Conservation (phyloP, 2,329 filamentous ascomycete species). For the Mycosphaerelloides madeirae region DNA sequence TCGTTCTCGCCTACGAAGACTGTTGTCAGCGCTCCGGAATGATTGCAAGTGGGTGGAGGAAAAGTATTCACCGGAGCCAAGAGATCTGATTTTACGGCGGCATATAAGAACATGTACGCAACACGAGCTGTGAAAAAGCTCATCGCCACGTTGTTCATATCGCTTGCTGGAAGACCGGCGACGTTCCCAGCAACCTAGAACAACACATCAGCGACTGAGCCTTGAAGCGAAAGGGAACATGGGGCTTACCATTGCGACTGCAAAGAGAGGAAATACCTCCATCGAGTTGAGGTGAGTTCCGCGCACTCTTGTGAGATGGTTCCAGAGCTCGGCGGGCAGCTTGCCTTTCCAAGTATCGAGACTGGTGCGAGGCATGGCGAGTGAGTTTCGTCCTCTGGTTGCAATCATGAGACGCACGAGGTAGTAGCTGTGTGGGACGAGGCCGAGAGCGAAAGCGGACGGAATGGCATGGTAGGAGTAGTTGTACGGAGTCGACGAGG, state of each 20-base stretch:
- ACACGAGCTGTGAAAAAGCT: too few relatives aligned
- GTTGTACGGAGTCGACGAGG: constrained; percentile 13
- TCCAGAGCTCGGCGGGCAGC: constrained; percentile 21
- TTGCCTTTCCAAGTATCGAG: constrained; percentile 25
- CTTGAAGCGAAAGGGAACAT: too few relatives aligned
- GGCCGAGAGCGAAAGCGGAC: constrained; percentile 19
- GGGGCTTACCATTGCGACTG: too few relatives aligned
- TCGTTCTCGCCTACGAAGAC: constrained; percentile 16
- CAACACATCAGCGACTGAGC: too few relatives aligned
- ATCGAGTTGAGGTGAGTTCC: constrained; percentile 45
- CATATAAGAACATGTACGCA: too few relatives aligned
- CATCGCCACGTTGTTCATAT: too few relatives aligned
- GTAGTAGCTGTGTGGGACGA: constrained; percentile 23
- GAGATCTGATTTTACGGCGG: constrained; percentile 19
- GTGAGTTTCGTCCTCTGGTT: constrained; percentile 19
- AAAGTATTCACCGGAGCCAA: constrained; percentile 15
- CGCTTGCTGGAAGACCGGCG: too few relatives aligned
- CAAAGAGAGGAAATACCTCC: constrained; percentile 41
- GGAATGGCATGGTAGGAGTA: constrained; percentile 23
- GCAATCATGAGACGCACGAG: constrained; percentile 22
- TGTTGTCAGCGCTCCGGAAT: background rate
- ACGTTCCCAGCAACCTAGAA: too few relatives aligned
- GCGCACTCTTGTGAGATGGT: constrained; percentile 20
- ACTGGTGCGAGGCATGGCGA: constrained; percentile 23
- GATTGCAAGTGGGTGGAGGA: background rate